phyloP scores from a whole-genome alignment of 306 rosid genomes.

The Cucumis cinereus region DNA sequence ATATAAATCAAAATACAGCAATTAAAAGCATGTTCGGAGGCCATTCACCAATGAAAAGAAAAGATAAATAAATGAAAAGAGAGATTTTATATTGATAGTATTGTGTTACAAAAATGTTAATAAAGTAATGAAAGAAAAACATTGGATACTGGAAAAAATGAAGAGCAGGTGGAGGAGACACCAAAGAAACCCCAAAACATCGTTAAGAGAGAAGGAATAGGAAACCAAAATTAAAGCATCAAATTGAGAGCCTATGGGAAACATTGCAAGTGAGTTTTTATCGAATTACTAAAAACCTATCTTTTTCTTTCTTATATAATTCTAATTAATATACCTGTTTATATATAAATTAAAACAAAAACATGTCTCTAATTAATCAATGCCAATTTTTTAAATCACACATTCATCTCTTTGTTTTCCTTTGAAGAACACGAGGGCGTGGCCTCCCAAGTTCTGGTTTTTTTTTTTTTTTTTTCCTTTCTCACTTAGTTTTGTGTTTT shows the following conservation, averaged over 20 bases:
- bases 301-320: neutral
- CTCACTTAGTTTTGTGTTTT: neutral
- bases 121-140: neutral
- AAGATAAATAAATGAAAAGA: no score
- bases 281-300: slow-evolving; percentile 7
- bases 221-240: slow-evolving; percentile 1
- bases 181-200: neutral
- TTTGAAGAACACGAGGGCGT: slow-evolving; percentile 15
- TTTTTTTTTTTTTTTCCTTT: neutral
- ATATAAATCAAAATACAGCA: no score
- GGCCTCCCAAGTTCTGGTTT: slow-evolving; percentile 8
- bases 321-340: neutral
- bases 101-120: neutral
- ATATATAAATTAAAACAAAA: neutral
- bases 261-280: slow-evolving; percentile 11
- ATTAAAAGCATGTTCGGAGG: no score
- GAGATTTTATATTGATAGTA: no score
- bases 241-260: slow-evolving; percentile 9
- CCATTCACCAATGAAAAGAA: no score
- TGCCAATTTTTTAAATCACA: neutral
- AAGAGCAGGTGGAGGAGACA: neutral
- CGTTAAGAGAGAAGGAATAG: neutral
- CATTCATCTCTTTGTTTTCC: neutral
- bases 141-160: neutral
- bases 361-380: neutral